Evolutionary conservation across 305 asterid genomes (phyloP), one percentile per base, ranked within the genome.

Genomic region (Fraxinus angustifolia): DNA sequence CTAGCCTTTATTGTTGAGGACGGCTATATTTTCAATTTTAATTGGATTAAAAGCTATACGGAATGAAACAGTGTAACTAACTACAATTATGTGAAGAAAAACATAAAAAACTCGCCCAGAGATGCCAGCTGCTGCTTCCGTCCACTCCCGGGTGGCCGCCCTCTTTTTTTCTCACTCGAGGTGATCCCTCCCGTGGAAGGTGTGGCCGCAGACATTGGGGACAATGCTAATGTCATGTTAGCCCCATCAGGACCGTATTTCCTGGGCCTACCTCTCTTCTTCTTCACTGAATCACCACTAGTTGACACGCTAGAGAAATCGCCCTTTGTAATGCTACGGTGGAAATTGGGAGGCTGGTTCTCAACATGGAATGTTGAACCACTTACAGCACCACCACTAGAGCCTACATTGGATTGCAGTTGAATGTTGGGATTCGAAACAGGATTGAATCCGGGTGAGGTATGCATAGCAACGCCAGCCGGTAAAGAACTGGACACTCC

Each of bases 111-210:
- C 80, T 36, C 81, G 90, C 94, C 96, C 79, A 90, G 91, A 78
- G 91, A 88, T n/a, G 94, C 91, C 50, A 91, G 83, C 79, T 89
- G 83, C 85, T 91, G 96, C 84, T 88, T 90, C 93, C 96, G 87
- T 33, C 96, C 96, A 81, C 80, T 90, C 73, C 96, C 96, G 1
- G 91, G 94, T 2, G 96, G 96, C 80, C 96, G 76, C 26, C 96
- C 96, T 81, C 88, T 86, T 7, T 85, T 33, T 38, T 84, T 80
- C 79, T 87, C 23, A 77, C 91, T 85, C 0, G 93, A 83, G 17
- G 82, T 83, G 28, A 77, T 35, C 50, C 42, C 81, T 53, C 82
- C 79, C 31, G 71, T 30, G 56, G 65, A 28, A 33, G 80, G 45
- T 3, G 36, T 74, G 16, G 58, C 40, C 16, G 53, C 72, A 50